phyloP scores from a whole-genome alignment of 495 filamentous ascomycete species.

The Trichoderma asperelloides region DNA sequence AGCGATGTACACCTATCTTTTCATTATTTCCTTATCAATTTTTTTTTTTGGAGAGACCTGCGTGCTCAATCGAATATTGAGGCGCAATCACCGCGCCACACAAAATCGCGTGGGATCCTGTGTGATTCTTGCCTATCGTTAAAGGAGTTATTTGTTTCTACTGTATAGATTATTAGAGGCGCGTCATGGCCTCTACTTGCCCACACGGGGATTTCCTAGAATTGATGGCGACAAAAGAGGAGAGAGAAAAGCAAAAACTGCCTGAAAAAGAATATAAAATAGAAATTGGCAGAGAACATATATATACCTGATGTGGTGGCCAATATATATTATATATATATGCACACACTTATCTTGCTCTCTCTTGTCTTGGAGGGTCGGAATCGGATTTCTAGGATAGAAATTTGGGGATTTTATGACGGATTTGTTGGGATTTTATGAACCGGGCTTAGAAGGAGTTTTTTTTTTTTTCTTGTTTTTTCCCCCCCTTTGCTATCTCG shows the following conservation, averaged over 20 bases:
- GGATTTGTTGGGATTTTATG: background rate
- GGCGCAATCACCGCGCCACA: too few relatives aligned
- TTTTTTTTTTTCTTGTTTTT: background rate
- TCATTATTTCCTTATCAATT: background rate
- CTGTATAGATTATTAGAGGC: background rate
- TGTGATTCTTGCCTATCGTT: conserved; percentile 2
- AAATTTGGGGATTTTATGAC: conserved; percentile 1
- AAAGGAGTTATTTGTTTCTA: background rate
- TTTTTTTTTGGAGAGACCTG: background rate
- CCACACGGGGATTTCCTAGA: background rate
- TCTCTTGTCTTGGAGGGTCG: background rate
- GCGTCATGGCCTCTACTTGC: background rate
- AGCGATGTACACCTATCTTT: background rate
- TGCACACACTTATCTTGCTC: background rate
- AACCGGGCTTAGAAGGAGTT: conserved; percentile 1
- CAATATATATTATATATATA: background rate
- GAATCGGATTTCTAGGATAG: background rate
- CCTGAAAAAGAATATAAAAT: background rate
- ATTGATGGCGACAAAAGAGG: background rate
- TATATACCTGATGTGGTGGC: too few relatives aligned
- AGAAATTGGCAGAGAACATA: background rate
- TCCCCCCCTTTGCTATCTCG: background rate
- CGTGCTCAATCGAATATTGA: background rate
- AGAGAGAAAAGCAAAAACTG: background rate
- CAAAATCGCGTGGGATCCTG: background rate